These are phyloP conservation scores for Rostrohypoxylon terebratum DNA, from an alignment of 495 filamentous ascomycete genomes.

Conservation along the genomic window DNA sequence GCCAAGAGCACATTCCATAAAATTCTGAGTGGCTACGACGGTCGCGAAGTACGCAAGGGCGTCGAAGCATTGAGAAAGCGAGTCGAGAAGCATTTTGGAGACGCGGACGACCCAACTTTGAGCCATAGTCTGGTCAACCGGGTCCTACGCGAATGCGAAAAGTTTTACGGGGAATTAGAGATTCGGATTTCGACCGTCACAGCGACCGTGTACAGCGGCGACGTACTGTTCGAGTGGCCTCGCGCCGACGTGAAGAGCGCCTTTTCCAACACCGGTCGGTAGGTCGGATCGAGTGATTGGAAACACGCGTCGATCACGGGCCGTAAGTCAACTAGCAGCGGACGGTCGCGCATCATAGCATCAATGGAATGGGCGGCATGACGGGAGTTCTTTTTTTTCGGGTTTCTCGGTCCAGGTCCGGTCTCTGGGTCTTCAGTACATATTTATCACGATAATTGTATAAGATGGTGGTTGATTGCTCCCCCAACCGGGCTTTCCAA, in stretches of 20 bases:
- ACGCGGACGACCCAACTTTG: conserved; percentile 77
- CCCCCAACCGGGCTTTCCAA: neutral
- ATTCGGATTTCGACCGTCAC: conserved; percentile 74
- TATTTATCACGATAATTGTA: conserved; percentile 45
- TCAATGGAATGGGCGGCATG: conserved; percentile 39
- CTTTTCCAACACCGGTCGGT: conserved; percentile 58
- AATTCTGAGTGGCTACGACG: conserved; percentile 79
- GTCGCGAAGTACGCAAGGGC: conserved; percentile 83
- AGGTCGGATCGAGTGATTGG: conserved; percentile 50
- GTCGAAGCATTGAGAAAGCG: conserved; percentile 87
- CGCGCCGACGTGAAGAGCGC: conserved; percentile 64
- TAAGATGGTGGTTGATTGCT: conserved; percentile 23
- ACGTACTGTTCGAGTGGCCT: conserved; percentile 67
- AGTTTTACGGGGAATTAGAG: conserved; percentile 77
- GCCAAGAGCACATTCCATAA: conserved; percentile 86
- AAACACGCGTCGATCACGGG: conserved; percentile 38
- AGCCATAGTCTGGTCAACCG: conserved; percentile 76
- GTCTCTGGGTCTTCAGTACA: conserved; percentile 30
- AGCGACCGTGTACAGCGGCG: conserved; percentile 66
- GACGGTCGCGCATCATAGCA: conserved; percentile 22
- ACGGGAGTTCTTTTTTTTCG: conserved; percentile 35
- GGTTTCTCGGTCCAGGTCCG: neutral
- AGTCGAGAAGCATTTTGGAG: conserved; percentile 96
- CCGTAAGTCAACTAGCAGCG: conserved; percentile 37
- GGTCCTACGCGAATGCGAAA: conserved; percentile 85